phyloP scores from a whole-genome alignment of 768 basidiomycete species.

The Psilocybe sp. region DNA sequence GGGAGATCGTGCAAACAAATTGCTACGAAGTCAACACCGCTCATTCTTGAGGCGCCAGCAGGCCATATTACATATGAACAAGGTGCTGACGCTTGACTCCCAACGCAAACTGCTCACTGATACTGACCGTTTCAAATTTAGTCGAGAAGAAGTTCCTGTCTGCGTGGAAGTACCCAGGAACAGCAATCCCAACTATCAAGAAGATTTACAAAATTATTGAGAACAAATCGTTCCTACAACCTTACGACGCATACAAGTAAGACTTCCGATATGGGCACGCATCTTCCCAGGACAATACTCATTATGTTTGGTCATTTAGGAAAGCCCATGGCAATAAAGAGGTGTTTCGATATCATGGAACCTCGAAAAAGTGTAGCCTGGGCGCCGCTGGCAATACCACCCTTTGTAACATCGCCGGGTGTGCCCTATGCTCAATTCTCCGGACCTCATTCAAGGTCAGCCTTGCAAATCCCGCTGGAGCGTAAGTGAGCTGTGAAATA shows the following conservation, averaged over 20 bases:
- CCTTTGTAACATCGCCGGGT: conserved; percentile 19
- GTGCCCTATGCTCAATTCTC: conserved; percentile 25
- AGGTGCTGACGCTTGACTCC: conserved; percentile 5
- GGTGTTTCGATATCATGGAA: conserved; percentile 31
- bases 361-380: conserved; percentile 21
- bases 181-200: conserved; percentile 17
- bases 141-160: conserved; percentile 26
- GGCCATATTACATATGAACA: conserved; percentile 21
- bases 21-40: conserved; percentile 18
- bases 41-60: conserved; percentile 21
- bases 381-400: conserved; percentile 19
- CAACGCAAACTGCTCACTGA: not conserved
- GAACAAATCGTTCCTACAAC: conserved; percentile 17
- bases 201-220: conserved; percentile 30
- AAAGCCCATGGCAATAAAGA: conserved; percentile 22
- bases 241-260: conserved; percentile 24
- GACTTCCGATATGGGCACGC: no score
- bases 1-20: conserved; percentile 23
- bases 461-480: conserved; percentile 23
- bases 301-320: conserved; percentile 6
- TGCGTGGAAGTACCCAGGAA: conserved; percentile 20
- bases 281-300: no score
- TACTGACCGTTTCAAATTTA: conserved; percentile 1
- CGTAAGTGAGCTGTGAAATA: conserved; percentile 15
- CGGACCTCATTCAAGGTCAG: conserved; percentile 30